Evolutionary conservation across 169 alveolate species (phyloP).

Genomic region (Theileria annulata): DNA sequence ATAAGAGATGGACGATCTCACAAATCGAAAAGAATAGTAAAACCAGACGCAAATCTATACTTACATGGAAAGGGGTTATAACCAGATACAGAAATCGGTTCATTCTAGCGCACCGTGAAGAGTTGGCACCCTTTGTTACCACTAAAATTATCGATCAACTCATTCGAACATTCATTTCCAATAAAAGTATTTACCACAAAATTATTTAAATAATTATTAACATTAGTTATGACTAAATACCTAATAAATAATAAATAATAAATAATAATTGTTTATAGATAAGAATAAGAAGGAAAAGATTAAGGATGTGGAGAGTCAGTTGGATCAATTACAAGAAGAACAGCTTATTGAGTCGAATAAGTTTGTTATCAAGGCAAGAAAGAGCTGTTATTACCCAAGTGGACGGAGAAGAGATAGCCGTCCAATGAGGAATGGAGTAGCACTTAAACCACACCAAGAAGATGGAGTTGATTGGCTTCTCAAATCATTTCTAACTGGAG

Average conservation of each 20-base stretch:
- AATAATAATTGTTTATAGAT: not conserved
- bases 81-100: conserved; percentile 79
- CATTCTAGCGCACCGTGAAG: conserved; percentile 79
- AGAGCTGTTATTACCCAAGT: conserved; percentile 74
- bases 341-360: conserved; percentile 72
- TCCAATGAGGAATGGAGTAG: conserved; percentile 81
- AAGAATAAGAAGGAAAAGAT: conserved; percentile 44
- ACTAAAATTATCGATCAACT: conserved; percentile 73
- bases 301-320: conserved; percentile 62
- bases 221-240: not conserved
- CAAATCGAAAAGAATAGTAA: conserved; percentile 80
- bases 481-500: conserved; percentile 84
- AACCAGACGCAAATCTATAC: conserved; percentile 79
- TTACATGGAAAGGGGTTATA: conserved; percentile 75
- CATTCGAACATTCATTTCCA: conserved; percentile 66
- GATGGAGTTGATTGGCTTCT: conserved; percentile 89
- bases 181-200: conserved; percentile 22
- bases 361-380: conserved; percentile 73
- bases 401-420: conserved; percentile 75
- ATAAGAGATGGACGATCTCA: conserved; percentile 84
- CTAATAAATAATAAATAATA: not conserved
- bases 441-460: conserved; percentile 86
- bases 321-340: conserved; percentile 74
- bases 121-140: conserved; percentile 81
- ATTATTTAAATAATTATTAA: not conserved